Evolutionary conservation across 306 rosid genomes (phyloP), one percentile per base, ranked within the genome.

Genomic region (Vigna reflexopilosa): DNA sequence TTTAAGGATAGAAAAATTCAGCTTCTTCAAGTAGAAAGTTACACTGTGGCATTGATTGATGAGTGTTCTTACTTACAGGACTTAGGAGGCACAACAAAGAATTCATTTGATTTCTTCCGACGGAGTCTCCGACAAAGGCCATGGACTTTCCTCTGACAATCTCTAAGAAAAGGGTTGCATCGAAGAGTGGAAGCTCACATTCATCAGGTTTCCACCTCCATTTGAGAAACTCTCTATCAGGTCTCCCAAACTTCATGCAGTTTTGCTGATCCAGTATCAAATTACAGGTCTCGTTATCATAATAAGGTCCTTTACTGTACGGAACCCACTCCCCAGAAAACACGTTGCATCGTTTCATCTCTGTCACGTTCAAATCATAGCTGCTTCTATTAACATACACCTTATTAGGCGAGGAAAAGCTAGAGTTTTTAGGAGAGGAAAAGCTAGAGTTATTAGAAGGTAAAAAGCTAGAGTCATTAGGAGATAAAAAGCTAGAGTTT

Each of bases 91-190:
- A 93, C 63, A 91, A 34, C 81, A 93, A 71, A 15, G 98, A 93
- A 67, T 84, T 86, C 93, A 93, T 84, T 69, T 93, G 97, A 67
- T 93, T 93, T 44, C 85, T 87, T 15, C 90, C 93, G 10, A 91
- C 97, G 0, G 97, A 91, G 57, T 93, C 98, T 20, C 98, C 98
- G 36, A 91, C 84, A 71, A 93, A 93, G 56, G 97, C 98, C 52
- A 93, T 50, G 0, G 97, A 90, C 59, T 91, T 93, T 22, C 91
- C 91, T 44, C 77, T 82, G 4, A 91, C 77, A 72, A 90, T 81
- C 81, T 86, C 83, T 62, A 93, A 79, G 70, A 93, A 93, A 74
- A 77, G 84, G 45, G 73, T 79, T 1, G 97, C 95, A 82, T 91
- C 85, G 52, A 93, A 93, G n/a, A 83, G 51, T 8, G 96, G 90